phyloP scores from a whole-genome alignment of 2,329 filamentous ascomycete species.

The Cladosporium cucumerinum region DNA sequence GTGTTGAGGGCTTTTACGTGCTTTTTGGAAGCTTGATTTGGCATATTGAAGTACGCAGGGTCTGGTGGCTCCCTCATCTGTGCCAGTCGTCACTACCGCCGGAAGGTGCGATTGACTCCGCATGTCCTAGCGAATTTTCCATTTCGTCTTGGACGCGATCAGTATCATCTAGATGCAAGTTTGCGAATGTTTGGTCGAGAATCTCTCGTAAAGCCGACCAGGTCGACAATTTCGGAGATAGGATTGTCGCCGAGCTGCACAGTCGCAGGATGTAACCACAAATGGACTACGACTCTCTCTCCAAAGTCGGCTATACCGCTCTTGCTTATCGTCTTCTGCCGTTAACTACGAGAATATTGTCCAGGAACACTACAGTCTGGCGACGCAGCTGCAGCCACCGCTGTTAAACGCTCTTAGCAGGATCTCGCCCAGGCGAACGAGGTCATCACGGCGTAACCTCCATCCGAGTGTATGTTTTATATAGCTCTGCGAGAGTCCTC shows the following conservation, averaged over 20 bases:
- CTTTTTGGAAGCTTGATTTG: too few relatives aligned
- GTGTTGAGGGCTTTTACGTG: too few relatives aligned
- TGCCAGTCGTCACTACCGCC: too few relatives aligned
- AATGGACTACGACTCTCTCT: not conserved
- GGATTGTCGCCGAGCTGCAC: not conserved
- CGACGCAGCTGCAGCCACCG: not conserved
- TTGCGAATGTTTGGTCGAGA: not conserved
- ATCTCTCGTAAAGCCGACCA: not conserved
- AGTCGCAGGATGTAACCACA: not conserved
- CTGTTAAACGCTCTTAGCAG: not conserved
- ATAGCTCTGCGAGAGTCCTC: not conserved
- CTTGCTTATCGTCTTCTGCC: not conserved
- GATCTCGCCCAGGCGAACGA: not conserved
- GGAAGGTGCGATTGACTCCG: too few relatives aligned
- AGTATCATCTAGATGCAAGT: too few relatives aligned
- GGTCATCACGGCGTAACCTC: not conserved
- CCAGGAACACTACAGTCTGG: not conserved
- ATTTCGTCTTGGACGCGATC: too few relatives aligned
- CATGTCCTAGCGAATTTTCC: too few relatives aligned
- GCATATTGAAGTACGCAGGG: too few relatives aligned
- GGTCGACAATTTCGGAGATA: not conserved
- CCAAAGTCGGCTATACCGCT: not conserved
- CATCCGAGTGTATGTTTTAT: not conserved
- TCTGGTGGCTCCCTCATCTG: too few relatives aligned
- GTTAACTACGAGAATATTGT: not conserved